These are phyloP conservation scores for Brassica rapa DNA, from an alignment of 345 rosid species.

Conservation along the genomic window DNA sequence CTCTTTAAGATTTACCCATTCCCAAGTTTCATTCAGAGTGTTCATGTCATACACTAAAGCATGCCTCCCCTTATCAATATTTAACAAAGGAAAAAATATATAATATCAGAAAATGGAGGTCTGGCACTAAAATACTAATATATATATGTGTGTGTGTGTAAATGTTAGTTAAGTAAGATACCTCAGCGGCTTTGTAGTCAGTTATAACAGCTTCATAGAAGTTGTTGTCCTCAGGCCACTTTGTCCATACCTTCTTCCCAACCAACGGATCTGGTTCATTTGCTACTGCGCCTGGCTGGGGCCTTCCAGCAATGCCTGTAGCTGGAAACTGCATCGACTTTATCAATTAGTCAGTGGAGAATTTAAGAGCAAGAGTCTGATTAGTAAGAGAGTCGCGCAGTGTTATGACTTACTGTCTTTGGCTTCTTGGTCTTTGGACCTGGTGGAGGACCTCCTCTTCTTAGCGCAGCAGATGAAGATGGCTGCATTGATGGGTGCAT, in stretches of 20 bases:
- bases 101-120: conserved; percentile 29
- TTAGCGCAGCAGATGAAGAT: conserved; percentile 72
- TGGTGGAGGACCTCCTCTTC: conserved; percentile 69
- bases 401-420: conserved; percentile 67
- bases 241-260: conserved; percentile 92
- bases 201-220: conserved; percentile 90
- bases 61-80: conserved; percentile 71
- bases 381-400: conserved; percentile 2
- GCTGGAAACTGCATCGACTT: conserved; percentile 72
- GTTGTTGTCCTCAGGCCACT: conserved; percentile 94
- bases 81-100: conserved; percentile 3
- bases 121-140: conserved; percentile 14
- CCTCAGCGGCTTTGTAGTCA: conserved; percentile 70
- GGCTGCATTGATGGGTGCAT: conserved; percentile 77
- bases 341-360: conserved; percentile 41
- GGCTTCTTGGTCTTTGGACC: conserved; percentile 76
- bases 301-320: conserved; percentile 65
- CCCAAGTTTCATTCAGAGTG: conserved; percentile 81
- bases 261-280: conserved; percentile 75
- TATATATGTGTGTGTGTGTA: neutral
- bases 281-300: conserved; percentile 57
- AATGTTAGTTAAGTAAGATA: conserved; percentile 35
- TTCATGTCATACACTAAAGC: conserved; percentile 88
- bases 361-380: neutral
- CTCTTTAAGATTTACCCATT: conserved; percentile 99